Base-by-base conservation (phyloP, 2,329 filamentous ascomycete species). In the Microascus cirrosus region DNA sequence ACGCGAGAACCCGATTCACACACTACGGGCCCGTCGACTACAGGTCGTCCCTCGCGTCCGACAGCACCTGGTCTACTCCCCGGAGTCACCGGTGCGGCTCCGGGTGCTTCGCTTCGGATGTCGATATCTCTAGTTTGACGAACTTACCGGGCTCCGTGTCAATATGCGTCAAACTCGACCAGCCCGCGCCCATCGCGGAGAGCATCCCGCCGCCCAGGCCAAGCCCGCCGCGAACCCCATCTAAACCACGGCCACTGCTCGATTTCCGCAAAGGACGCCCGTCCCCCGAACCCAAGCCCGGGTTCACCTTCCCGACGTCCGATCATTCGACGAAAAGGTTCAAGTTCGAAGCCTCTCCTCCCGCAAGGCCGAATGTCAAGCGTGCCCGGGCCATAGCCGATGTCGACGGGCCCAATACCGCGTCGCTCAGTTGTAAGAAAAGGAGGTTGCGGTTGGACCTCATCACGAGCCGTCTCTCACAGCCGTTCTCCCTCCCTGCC, bases 381-480 rank as follows among this genome's bases (percentile, higher is more conserved):
- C 78, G 84, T 35, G 65, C 68, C 22, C 77, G 84, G 25, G 70
- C 75, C 5, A 62, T 71, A 2, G 76, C 80, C 39, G 84, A 87
- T 61, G 79, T 86, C 51, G 83, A 86, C 60, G 82, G 77, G 57
- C 79, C 74, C 55, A 73, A 76, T 62, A 81, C 78, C 0, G 73
- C 73, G 32, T 64, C 62, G n/a, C 62, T 82, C 59, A 67, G 74
- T 66, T 76, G 71, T 66, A 90, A 90, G 74, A 90, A 89, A 69
- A 81, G 86, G 25, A 77, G 86, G 3, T 71, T 89, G 3, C 77
- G 84, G 1, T 72, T 82, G 2, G 70, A 79, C 22, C 76, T 89
- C 51, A 81, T 89, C 65, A 90, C 87, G 1, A 89, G 85, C 22
- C 79, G 85, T 8, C 80, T 90, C 0, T 89, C 85, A 11, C 79